These are phyloP conservation scores for Nepenthes gracilis DNA, from an alignment of 148 eudicot genomes.

Conservation along the genomic window DNA sequence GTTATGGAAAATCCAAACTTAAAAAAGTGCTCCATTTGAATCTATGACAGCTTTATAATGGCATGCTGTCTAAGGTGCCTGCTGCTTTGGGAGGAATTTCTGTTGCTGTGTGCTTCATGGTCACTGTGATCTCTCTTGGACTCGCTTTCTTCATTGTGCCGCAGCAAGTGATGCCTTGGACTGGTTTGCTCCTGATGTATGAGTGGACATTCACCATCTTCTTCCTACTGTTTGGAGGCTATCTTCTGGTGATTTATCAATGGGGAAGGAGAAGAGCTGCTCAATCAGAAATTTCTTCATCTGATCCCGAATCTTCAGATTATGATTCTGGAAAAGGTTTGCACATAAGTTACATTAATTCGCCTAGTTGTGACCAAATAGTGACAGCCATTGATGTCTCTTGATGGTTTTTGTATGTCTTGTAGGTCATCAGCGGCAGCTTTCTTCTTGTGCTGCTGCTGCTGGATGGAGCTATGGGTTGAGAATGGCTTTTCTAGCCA, in stretches of 20 bases:
- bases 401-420: conserved; percentile 5
- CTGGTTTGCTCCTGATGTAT: conserved; percentile 77
- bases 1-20: neutral
- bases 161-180: conserved; percentile 93
- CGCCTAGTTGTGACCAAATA: neutral
- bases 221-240: conserved; percentile 71
- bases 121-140: conserved; percentile 52
- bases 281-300: conserved; percentile 32
- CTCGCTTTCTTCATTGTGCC: conserved; percentile 66
- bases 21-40: neutral
- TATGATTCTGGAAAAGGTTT: conserved; percentile 74
- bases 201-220: conserved; percentile 86
- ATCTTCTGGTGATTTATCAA: conserved; percentile 40
- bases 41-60: conserved; percentile 34
- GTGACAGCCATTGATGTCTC: conserved; percentile 7
- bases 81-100: conserved; percentile 68
- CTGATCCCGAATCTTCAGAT: conserved; percentile 44
- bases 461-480: conserved; percentile 58
- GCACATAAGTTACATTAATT: conserved; percentile 6
- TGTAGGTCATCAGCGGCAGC: conserved; percentile 65
- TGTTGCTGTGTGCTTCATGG: conserved; percentile 47
- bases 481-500: conserved; percentile 64
- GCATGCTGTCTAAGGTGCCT: conserved; percentile 67
- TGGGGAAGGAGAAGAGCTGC: conserved; percentile 67
- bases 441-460: conserved; percentile 41